Percentiles rank a stretch among this genome's conserved stretches.
Evolutionary conservation across 805 yeast species (phyloP).

Genomic region (Suhomyces sp.): DNA sequence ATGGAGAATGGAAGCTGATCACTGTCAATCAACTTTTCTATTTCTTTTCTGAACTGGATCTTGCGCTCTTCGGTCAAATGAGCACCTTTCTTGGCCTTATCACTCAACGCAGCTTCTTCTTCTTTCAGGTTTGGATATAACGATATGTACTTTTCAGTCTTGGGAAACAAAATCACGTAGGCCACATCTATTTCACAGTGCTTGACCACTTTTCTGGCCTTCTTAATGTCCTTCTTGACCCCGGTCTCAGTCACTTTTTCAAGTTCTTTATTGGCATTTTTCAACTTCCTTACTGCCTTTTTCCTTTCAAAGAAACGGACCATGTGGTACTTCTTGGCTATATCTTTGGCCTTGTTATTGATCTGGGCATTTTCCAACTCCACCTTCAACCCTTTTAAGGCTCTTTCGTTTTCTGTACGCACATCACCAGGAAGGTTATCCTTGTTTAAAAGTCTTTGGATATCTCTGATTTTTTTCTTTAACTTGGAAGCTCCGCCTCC

Average conservation of each 20-base stretch:
- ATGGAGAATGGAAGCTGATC: constrained; percentile 53
- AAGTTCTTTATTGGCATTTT: constrained; percentile 42
- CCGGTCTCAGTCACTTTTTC: constrained; percentile 33
- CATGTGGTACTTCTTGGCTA: constrained; percentile 82
- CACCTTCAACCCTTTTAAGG: constrained; percentile 57
- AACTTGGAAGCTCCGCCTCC: constrained; percentile 50
- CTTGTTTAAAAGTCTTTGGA: constrained; percentile 64
- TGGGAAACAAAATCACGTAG: constrained; percentile 76
- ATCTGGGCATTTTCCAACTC: constrained; percentile 53
- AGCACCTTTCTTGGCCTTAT: constrained; percentile 40
- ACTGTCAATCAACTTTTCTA: constrained; percentile 50
- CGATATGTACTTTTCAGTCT: constrained; percentile 73
- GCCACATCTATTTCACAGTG: constrained; percentile 68
- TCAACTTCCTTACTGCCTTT: constrained; percentile 73
- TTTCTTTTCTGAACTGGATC: constrained; percentile 44
- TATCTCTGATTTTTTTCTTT: constrained; percentile 83
- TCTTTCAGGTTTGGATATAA: constrained; percentile 54
- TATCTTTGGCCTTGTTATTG: constrained; percentile 45
- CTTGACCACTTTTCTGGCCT: constrained; percentile 46
- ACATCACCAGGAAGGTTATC: constrained; percentile 62
- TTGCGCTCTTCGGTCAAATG: constrained; percentile 42
- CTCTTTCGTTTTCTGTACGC: constrained; percentile 70
- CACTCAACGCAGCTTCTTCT: constrained; percentile 18
- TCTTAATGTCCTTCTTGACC: constrained; percentile 38
- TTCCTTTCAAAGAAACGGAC: constrained; percentile 87